Base-by-base conservation (phyloP, 352 stramenopile species). In the Globisporangium paddicum region DNA sequence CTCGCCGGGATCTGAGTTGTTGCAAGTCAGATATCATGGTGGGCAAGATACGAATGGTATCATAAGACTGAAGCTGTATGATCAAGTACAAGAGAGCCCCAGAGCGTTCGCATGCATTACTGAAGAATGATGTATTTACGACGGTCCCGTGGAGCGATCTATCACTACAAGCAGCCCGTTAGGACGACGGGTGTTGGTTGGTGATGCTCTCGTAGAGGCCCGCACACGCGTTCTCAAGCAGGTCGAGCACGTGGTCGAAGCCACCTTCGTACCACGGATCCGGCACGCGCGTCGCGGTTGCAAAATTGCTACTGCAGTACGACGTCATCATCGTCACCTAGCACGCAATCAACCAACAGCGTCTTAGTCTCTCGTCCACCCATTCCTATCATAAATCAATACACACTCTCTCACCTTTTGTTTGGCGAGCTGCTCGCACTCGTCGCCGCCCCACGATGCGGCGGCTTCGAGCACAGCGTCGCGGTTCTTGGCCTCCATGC, bases 241-340 rank as follows among this genome's bases (percentile, higher is more conserved):
- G 64, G 63, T 97, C 89, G 55, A 97, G 63, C 28, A 97, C 89
- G 44, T 86, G 76, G 61, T 96, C 89, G 51, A 97, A 96, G 19
- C 87, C 89, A n/a, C 84, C 87, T 82, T 92, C 83, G 63, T 94
- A 94, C 79, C 81, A 93, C 49, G 87, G 82, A 32, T 95, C 85
- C 0, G 87, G 83, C 9, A 96, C 83, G 25, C 77, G 77, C 53
- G 55, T 87, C 35, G 70, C 73, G 10, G 62, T 58, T 38, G 70
- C 79, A 62, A 91, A 90, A 47, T 62, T 77, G 34, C 72, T 83
- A 25, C 52, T 64, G 69, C 89, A 96, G 62, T 92, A 95, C 59
- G 63, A 50, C 26, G 75, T 90, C 87, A 96, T 96, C 69, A 89
- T 88, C 48, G 73, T 81, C 21, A 90, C 79, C 79, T 93, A 40